Evolutionary conservation across 2,329 filamentous ascomycete genomes (phyloP).

Genomic region (Epichloe coenophiala): DNA sequence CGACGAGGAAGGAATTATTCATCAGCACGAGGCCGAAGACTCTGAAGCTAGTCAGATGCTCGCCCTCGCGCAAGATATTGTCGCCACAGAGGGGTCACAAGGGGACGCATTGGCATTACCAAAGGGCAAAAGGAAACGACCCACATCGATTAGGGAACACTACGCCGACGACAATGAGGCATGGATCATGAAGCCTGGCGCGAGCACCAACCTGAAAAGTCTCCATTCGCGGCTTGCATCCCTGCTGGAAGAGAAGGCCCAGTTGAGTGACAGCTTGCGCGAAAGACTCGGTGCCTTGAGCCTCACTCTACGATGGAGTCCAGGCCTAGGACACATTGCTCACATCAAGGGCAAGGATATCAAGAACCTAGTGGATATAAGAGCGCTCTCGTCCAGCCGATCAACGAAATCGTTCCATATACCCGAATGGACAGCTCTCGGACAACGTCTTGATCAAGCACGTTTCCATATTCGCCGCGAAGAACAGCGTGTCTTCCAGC

Average conservation of each 20-base stretch:
- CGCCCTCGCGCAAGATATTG: conserved; percentile 58
- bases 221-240: conserved; percentile 56
- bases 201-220: conserved; percentile 49
- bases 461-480: conserved; percentile 69
- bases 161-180: conserved; percentile 46
- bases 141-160: conserved; percentile 36
- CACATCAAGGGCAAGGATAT: conserved; percentile 77
- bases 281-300: conserved; percentile 45
- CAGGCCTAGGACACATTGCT: conserved; percentile 77
- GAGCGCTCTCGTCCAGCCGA: conserved; percentile 60
- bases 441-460: conserved; percentile 63
- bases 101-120: conserved; percentile 41
- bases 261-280: conserved; percentile 48
- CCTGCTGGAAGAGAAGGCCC: conserved; percentile 45
- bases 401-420: conserved; percentile 76
- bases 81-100: conserved; percentile 49
- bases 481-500: conserved; percentile 67
- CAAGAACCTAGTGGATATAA: conserved; percentile 19
- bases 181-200: conserved; percentile 54
- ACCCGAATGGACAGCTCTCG: conserved; percentile 71
- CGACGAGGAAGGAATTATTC: conserved; percentile 80
- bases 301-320: conserved; percentile 73
- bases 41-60: conserved; percentile 57
- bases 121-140: conserved; percentile 35
- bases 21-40: conserved; percentile 66